Evolutionary conservation across 2,329 filamentous ascomycete species (phyloP).

Genomic region (Clarireedia homoeocarpa): DNA sequence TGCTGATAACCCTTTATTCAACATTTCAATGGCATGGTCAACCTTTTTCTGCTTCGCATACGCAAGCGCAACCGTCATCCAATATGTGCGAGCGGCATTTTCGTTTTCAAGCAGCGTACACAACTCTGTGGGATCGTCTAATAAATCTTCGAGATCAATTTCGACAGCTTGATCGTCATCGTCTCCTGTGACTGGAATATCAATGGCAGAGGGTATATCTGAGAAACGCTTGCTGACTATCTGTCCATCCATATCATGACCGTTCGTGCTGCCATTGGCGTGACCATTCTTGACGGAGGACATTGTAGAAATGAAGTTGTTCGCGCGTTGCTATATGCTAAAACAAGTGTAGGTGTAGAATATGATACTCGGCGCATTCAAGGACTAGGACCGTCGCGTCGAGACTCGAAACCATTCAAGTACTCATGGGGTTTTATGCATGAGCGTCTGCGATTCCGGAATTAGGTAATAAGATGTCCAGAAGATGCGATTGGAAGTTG

Average conservation of each 20-base stretch:
- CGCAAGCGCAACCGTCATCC: conserved; percentile 95
- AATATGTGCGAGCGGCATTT: conserved; percentile 81
- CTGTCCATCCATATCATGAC: conserved; percentile 16
- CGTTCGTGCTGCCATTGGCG: conserved; percentile 23
- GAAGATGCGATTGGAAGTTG: not conserved
- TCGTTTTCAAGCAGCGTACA: conserved; percentile 95
- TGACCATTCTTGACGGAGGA: conserved; percentile 21
- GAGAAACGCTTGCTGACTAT: conserved; percentile 44
- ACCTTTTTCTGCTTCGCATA: conserved; percentile 95
- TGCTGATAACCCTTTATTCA: conserved; percentile 56
- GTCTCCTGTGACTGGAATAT: conserved; percentile 57
- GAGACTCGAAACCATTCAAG: conserved; percentile 1
- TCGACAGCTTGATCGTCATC: conserved; percentile 71
- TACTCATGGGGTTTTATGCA: not conserved
- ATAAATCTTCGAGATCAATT: conserved; percentile 82
- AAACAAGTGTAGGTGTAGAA: not conserved
- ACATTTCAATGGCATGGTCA: conserved; percentile 70
- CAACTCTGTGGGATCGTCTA: conserved; percentile 90
- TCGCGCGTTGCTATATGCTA: not conserved
- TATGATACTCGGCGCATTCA: conserved; percentile 1
- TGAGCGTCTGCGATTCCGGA: not conserved
- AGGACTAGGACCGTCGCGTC: conserved; percentile 7
- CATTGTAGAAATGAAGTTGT: conserved; percentile 14
- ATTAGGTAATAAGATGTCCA: not conserved
- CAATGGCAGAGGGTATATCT: conserved; percentile 57